Evolutionary conservation across 179 eudicot species (phyloP).

Genomic region (Sideroxylon spinosum): DNA sequence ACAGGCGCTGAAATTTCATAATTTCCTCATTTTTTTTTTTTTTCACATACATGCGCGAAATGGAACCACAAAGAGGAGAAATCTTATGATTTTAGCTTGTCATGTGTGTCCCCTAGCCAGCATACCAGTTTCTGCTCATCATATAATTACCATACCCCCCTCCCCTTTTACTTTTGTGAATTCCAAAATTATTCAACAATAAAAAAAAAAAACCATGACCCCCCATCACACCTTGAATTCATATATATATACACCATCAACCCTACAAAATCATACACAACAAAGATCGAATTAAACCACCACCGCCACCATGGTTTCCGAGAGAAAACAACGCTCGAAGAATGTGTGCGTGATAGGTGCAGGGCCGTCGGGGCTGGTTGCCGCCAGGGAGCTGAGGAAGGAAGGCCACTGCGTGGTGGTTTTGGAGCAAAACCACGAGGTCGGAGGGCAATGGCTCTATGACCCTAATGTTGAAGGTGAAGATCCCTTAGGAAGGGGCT

Average conservation of each 20-base stretch:
- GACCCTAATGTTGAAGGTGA: constrained; percentile 49
- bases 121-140: not conserved
- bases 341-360: constrained; percentile 72
- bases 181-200: not conserved
- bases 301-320: constrained; percentile 40
- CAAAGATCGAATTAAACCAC: not conserved
- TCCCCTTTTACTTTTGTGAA: not conserved
- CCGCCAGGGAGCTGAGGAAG: constrained; percentile 67
- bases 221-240: not conserved
- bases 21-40: no score
- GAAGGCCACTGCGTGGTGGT: constrained; percentile 73
- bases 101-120: constrained; percentile 11
- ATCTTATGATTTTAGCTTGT: not conserved
- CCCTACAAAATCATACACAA: not conserved
- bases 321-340: constrained; percentile 26
- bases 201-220: not conserved
- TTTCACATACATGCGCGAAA: not conserved
- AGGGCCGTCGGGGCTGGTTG: constrained; percentile 70
- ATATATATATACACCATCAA: not conserved
- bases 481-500: constrained; percentile 51
- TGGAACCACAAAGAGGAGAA: not conserved
- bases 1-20: no score
- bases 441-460: constrained; percentile 86
- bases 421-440: constrained; percentile 68
- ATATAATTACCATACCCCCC: not conserved